Evolutionary conservation across 164 flowering plant species (phyloP), one percentile per base, ranked within the genome.

Genomic region (Umbilicus rupestris): DNA sequence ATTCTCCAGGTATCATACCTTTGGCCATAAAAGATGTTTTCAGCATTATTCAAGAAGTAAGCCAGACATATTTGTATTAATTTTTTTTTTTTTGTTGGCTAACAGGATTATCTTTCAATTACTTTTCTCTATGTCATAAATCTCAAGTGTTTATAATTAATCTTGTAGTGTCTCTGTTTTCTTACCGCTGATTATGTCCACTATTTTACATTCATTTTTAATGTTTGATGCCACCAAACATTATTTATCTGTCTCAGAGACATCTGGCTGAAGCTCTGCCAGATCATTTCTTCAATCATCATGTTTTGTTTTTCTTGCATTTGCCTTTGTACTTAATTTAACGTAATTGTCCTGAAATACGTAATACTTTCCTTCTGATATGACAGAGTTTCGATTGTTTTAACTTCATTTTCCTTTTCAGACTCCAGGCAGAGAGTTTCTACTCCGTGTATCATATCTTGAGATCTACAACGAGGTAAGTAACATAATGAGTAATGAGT

Each of bases 1-100:
- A 71, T 69, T 80, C 90, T 72, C 99, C 97, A 28, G 99, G 99
- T 63, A 69, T 95, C 49, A 91, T 92, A 70, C 99, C 97, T 31
- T 70, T 94, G 84, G 99, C 99, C 2, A 94, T 94, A 83, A 94
- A 91, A 75, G 99, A 94, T 79, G 97, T 94, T 8, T 94, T 94
- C 82, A 88, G 96, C 84, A 88, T 90, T 1, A 95, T 95, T 70
- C 99, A 95, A 81, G 97, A 95, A 77, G 99, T 95, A 80, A 83
- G 96, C 17, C 24, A 37, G 4, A 16, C 9, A 44, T 10, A 50
- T 16, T 33, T 62, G 37, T 50, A 24, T 24, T 50, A 50, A 7
- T 3, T 50, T 9, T 7, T 11, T 2, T 16, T 19, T 24, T 7
- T 50, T 7, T 35, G 37, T n/a, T n/a, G n/a, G n/a, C 4, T 35